Evolutionary conservation across 164 flowering plant species (phyloP), one percentile per base, ranked within the genome.

Genomic region (Magnolia officinalis): DNA sequence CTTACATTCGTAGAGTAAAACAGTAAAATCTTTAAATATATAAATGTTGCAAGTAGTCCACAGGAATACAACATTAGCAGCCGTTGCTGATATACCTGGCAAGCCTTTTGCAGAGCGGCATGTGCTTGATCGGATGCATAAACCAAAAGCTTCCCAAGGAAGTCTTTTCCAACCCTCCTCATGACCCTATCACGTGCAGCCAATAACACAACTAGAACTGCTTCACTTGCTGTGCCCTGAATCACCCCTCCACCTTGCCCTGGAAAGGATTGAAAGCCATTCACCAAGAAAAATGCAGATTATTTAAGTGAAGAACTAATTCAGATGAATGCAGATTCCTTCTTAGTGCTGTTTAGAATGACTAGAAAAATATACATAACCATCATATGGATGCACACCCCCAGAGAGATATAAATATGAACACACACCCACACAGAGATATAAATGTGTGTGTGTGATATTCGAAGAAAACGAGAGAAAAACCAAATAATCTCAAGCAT

Each of bases 191-290:
- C 98, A 63, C 98, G 91, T 71, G 99, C 97, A 79, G 99, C 96
- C 77, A 93, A 73, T 72, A 93, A 75, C 10, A 83, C 95, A 69
- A 93, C 98, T 29, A 95, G 79, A 81, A 92, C 89, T 72, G 97
- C 96, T 88, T 95, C 98, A 84, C 99, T 90, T 58, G 99, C 98
- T 52, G 99, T 92, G 26, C 98, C 99, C 81, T 93, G 98, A 78
- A 95, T 93, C 63, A 92, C 98, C 74, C 99, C 99, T 77, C 98
- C 99, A 74, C 98, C 98, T 80, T 87, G 82, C 70, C 98, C 98
- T 95, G 85, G 76, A 83, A 78, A 59, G 63, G 14, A 13, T 59
- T 19, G 16, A 20, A 65, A 65, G 23, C 8, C 26, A n/a, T 26
- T 8, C 3, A 9, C 67, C 20, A n/a, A 65, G 6, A 65, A 65